phyloP scores from a whole-genome alignment of 2,329 filamentous ascomycete genomes.

The Venturia asperata region DNA sequence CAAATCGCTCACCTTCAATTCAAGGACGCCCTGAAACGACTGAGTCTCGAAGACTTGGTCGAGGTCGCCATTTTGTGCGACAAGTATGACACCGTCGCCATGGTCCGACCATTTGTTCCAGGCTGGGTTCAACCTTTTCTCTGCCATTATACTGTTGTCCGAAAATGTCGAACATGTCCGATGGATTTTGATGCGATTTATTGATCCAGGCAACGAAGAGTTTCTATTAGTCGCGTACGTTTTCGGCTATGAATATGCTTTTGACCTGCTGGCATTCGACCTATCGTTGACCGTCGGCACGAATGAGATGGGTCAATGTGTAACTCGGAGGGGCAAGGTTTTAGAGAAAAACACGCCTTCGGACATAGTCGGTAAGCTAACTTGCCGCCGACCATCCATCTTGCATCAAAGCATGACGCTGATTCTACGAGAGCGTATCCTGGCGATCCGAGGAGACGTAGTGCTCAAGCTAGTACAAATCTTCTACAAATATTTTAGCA shows the following conservation, averaged over 20 bases:
- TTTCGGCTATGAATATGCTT: background rate
- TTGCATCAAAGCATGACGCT: background rate
- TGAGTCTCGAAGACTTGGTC: background rate
- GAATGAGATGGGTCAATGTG: background rate
- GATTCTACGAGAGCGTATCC: background rate
- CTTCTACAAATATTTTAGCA: background rate
- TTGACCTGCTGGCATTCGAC: background rate
- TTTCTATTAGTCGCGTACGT: background rate
- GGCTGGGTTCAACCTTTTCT: background rate
- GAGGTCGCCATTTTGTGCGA: slow-evolving; percentile 2
- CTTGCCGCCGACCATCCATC: too few relatives aligned
- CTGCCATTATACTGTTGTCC: too few relatives aligned
- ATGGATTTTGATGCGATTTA: too few relatives aligned
- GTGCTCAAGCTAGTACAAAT: background rate
- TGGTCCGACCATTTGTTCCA: background rate
- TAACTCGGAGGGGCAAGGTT: background rate
- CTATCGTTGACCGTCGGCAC: background rate
- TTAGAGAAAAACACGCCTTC: background rate
- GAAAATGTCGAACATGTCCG: too few relatives aligned
- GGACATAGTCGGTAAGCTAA: background rate
- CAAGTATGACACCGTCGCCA: background rate
- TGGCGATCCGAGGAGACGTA: background rate
- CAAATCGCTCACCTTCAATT: background rate
- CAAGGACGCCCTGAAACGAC: background rate
- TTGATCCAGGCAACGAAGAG: background rate